These are phyloP conservation scores for Alloascoidea africana DNA, from an alignment of 805 yeast genomes.

Conservation along the genomic window DNA sequence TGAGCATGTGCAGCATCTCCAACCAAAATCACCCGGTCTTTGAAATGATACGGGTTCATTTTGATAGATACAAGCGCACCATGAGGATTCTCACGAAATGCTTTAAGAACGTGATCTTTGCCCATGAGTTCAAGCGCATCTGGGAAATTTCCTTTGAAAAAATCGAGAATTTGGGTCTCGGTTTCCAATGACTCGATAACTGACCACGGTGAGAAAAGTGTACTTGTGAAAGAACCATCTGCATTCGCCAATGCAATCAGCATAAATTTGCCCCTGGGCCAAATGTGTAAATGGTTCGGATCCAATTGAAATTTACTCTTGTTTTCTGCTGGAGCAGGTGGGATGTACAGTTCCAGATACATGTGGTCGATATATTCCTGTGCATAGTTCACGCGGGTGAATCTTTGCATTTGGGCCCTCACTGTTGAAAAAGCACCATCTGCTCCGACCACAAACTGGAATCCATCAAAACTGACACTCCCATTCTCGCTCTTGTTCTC, in stretches of 20 bases:
- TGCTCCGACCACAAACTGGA: conserved; percentile 62
- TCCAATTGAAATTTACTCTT: conserved; percentile 30
- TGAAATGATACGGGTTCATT: conserved; percentile 53
- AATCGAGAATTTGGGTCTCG: conserved; percentile 28
- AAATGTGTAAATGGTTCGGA: conserved; percentile 74
- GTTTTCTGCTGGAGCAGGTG: conserved; percentile 28
- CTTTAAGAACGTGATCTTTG: conserved; percentile 29
- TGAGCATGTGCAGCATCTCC: conserved; percentile 95
- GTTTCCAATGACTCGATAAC: conserved; percentile 37
- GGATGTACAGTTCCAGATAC: conserved; percentile 68
- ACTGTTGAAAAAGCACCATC: conserved; percentile 77
- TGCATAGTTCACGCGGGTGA: conserved; percentile 47
- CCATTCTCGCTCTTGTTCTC: conserved; percentile 4
- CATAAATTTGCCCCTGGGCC: conserved; percentile 86
- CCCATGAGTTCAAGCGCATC: conserved; percentile 68
- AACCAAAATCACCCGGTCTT: conserved; percentile 47
- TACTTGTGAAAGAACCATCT: conserved; percentile 81
- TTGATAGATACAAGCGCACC: conserved; percentile 67
- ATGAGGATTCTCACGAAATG: conserved; percentile 46
- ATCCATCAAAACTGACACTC: conserved; percentile 11
- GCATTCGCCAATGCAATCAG: conserved; percentile 75
- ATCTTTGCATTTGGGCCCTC: conserved; percentile 51
- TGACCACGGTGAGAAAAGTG: conserved; percentile 74
- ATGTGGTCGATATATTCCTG: conserved; percentile 78
- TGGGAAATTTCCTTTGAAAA: conserved; percentile 48